Conservation (phyloP, 2,329 filamentous ascomycete genomes). For the Aspergillus texensis region DNA sequence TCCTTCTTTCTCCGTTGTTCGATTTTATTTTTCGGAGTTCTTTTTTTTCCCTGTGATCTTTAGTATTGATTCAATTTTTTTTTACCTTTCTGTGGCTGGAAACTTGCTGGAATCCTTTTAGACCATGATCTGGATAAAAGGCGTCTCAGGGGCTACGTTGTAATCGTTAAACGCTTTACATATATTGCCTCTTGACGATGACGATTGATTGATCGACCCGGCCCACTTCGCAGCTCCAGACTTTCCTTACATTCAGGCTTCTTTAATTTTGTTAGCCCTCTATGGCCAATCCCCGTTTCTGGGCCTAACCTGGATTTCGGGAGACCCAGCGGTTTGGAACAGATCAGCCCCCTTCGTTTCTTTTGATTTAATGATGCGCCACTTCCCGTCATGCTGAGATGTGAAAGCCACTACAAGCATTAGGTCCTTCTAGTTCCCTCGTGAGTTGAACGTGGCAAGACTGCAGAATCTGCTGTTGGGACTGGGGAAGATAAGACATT, state of each 20-base stretch:
- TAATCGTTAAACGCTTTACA: conserved; percentile 10
- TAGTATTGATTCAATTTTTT: background rate
- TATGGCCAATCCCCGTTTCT: conserved; percentile 5
- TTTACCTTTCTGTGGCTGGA: background rate
- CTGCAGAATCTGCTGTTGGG: conserved; percentile 16
- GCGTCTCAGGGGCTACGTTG: conserved; percentile 12
- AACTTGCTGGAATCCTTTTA: background rate
- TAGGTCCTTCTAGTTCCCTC: conserved; percentile 18
- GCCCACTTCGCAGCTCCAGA: conserved; percentile 10
- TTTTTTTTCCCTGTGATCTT: background rate
- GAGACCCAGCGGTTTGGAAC: conserved; percentile 28
- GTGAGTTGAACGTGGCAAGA: conserved; percentile 37
- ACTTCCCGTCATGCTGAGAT: conserved; percentile 21
- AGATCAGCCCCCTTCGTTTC: conserved; percentile 17
- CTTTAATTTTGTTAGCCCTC: background rate
- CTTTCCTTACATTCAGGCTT: conserved; percentile 4
- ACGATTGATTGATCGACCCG: conserved; percentile 18
- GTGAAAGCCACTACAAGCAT: conserved; percentile 9
- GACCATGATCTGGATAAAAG: background rate
- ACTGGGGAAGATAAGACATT: conserved; percentile 4
- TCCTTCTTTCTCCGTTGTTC: background rate
- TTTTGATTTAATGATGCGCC: conserved; percentile 20
- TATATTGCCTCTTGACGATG: conserved; percentile 10
- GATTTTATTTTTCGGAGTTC: background rate
- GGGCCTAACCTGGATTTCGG: conserved; percentile 26